Evolutionary conservation across 257 asterid genomes (phyloP).

Genomic region (Plantago ovata): DNA sequence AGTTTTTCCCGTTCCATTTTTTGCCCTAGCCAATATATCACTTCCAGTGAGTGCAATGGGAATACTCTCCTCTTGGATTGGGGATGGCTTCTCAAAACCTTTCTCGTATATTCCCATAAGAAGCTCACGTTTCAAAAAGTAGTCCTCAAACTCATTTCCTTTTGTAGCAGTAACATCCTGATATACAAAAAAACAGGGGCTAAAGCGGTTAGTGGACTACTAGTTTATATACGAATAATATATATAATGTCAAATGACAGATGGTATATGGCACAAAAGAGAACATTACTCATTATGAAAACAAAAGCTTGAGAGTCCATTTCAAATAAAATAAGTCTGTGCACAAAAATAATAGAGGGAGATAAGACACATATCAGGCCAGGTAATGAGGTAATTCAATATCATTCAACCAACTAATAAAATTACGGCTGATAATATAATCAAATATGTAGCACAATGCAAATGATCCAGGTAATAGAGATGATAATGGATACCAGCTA

Average conservation of each 20-base stretch:
- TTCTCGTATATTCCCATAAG: constrained; percentile 96
- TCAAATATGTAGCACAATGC: too few relatives aligned
- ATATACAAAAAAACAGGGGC: constrained; percentile 17
- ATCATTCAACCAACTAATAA: too few relatives aligned
- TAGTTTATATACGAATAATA: neutral
- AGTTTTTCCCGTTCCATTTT: constrained; percentile 94
- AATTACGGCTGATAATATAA: too few relatives aligned
- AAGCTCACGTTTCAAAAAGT: constrained; percentile 82
- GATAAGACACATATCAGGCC: too few relatives aligned
- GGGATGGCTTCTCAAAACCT: constrained; percentile 94
- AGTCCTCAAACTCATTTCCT: constrained; percentile 88
- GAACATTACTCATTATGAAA: neutral
- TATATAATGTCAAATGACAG: neutral
- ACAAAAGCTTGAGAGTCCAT: neutral
- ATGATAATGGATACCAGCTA: too few relatives aligned
- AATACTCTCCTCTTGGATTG: constrained; percentile 93
- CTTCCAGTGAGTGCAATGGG: constrained; percentile 94
- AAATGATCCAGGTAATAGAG: too few relatives aligned
- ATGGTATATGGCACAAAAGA: neutral
- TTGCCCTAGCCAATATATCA: constrained; percentile 88
- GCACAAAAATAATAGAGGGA: neutral
- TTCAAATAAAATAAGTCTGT: neutral
- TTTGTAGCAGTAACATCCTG: constrained; percentile 94
- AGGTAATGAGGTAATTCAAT: too few relatives aligned
- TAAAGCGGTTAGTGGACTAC: constrained; percentile 11